Evolutionary conservation across 2,329 filamentous ascomycete species (phyloP).

Genomic region (Colletotrichum spaethianum): DNA sequence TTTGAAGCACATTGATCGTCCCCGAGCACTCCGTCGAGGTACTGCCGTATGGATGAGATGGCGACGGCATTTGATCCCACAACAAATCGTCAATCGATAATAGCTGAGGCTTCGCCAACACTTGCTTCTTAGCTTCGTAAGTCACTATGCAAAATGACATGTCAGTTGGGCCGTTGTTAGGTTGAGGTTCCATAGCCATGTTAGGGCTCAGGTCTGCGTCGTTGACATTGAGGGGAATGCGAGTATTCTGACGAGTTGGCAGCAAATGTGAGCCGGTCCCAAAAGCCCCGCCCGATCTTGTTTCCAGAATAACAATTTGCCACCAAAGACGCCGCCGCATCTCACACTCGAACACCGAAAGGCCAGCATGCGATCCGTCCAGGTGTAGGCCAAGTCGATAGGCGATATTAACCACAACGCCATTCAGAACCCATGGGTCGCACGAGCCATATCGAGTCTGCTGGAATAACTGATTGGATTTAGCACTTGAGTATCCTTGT

Average conservation of each 20-base stretch:
- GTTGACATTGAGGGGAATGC: conserved; percentile 12
- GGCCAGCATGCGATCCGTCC: conserved; percentile 52
- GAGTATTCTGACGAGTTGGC: not conserved
- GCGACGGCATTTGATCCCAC: not conserved
- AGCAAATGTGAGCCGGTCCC: not conserved
- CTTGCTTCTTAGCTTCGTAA: conserved; percentile 1
- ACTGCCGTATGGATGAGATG: not conserved
- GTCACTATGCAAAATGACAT: conserved; percentile 15
- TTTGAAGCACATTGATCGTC: not conserved
- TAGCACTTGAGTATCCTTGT: not conserved
- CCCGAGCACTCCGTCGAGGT: not conserved
- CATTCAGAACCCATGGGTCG: conserved; percentile 69
- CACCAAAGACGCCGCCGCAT: conserved; percentile 25
- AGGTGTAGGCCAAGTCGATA: conserved; percentile 77
- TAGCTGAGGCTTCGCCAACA: not conserved
- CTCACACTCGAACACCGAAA: not conserved
- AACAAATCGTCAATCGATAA: not conserved
- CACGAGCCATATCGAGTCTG: not conserved
- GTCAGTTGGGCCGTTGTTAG: not conserved
- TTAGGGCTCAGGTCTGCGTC: not conserved
- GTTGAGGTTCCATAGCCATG: not conserved
- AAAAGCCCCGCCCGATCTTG: not conserved
- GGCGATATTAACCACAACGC: conserved; percentile 73
- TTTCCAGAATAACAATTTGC: conserved; percentile 12
- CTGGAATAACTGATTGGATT: not conserved